Base-by-base conservation (phyloP, 306 rosid species). In the Oxytropis ochrocephala region DNA sequence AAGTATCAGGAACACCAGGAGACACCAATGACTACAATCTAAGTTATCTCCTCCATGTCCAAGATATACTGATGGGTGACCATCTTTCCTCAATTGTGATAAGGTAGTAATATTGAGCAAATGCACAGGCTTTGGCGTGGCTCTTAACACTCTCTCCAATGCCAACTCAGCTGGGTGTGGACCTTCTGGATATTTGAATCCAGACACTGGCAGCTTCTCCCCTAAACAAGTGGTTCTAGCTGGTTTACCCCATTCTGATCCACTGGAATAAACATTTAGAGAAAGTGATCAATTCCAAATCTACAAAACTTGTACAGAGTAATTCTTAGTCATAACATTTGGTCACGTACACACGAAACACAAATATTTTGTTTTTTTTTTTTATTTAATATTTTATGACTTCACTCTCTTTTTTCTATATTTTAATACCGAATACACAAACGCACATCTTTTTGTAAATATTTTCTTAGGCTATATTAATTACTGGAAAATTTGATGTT, bases 11-110 rank as follows among this genome's bases (percentile, higher is more conserved):
- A 68, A 91, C 84, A 19, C 97, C 96, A 6, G 96, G 78, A 86
- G 81, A 51, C 97, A 88, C 97, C 97, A 91, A 5, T 91, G 97
- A 75, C 83, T 86, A 61, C 97, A 89, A 75, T 91, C 97, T 80
- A 70, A 69, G 81, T 18, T 53, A 65, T 69, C 87, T 30, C 88
- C 87, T 0, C 88, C 89, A 38, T 52, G 52, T 62, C 97, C 94
- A 18, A 24, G 17, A 27, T 80, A 89, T 3, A 82, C 56, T 4
- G 96, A 91, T 0, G 96, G 96, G 67, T 91, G 97, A 0, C 82
- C 96, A 73, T 88, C 97, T 78, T 83, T 87, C 30, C 97, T 76
- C 8, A 83, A 74, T 38, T 82, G 89, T 24, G 97, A 89, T 4
- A 91, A 73, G 0, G 70, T 41, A 1, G 94, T 85, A 6, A 89